These are phyloP conservation scores for Amylocystis lapponica DNA, from an alignment of 768 basidiomycete species.

Conservation along the genomic window DNA sequence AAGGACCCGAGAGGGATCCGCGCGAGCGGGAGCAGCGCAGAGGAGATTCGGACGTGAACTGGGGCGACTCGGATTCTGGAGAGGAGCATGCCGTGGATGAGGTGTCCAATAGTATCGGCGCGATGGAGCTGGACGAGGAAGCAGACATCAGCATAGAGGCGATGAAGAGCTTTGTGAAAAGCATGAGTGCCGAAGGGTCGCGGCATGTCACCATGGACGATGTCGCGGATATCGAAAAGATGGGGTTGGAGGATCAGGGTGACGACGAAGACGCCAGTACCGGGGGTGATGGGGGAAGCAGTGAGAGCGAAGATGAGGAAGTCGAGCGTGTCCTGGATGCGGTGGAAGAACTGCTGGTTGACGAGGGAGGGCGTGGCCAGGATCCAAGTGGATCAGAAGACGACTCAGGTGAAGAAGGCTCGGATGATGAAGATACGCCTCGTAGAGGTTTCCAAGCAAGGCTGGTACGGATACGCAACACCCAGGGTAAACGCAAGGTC, in stretches of 20 bases:
- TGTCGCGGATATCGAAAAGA: constrained; percentile 46
- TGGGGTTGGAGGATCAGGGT: constrained; percentile 45
- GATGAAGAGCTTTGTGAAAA: constrained; percentile 48
- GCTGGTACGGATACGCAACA: constrained; percentile 27
- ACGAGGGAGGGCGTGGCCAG: constrained; percentile 15
- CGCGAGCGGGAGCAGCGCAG: constrained; percentile 46
- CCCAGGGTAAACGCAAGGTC: constrained; percentile 28
- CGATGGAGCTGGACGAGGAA: constrained; percentile 65
- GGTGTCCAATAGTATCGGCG: constrained; percentile 36
- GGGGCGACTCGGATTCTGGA: constrained; percentile 37
- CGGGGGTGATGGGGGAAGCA: background rate
- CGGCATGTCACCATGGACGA: constrained; percentile 60
- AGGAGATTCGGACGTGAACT: constrained; percentile 66
- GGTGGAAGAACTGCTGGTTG: constrained; percentile 12
- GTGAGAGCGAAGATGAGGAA: constrained; percentile 8
- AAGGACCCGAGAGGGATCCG: constrained; percentile 29
- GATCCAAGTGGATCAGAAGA: constrained; percentile 13
- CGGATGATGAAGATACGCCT: constrained; percentile 33
- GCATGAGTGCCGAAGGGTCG: constrained; percentile 44
- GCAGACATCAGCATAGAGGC: constrained; percentile 39
- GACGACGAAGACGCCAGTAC: constrained; percentile 12
- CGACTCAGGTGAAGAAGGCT: constrained; percentile 25
- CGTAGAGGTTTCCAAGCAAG: constrained; percentile 30
- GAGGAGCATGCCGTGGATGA: constrained; percentile 30
- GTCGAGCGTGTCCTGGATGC: constrained; percentile 8